Evolutionary conservation across 768 basidiomycete species (phyloP), one percentile per base, ranked within the genome.

Genomic region (Holtermanniella nyarrowii): DNA sequence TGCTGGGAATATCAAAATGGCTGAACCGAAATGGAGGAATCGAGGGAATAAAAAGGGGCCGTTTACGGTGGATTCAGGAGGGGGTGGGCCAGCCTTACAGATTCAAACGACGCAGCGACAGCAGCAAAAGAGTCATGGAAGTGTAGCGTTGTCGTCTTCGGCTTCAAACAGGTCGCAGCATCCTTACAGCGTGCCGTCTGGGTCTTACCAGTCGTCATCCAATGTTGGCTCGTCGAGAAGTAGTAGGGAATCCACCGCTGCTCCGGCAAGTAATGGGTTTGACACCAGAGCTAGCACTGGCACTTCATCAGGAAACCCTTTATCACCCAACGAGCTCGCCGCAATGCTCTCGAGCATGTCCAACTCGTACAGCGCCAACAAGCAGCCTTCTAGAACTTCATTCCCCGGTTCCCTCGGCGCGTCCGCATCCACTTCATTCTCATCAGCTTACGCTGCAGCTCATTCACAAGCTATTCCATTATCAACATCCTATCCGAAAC

Each of bases 51-150:
- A 69, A 56, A 69, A 69, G 54, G 67, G 67, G 1, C 63, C 62
- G 27, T 69, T 69, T 52, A 69, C 67, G 14, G 67, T 69, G 18
- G 67, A 69, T 57, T 62, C 60, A 23, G 67, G 67, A 40, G 63
- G 62, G 49, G 61, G 58, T 31, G 49, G 42, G 44, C 10, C 26
- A 37, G 26, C 26, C 24, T 25, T 16, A 31, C 16, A 20, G 21
- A 10, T 21, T 26, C 31, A 26, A 53, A 43, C 42, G 10, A 22
- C 46, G 23, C 25, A 44, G 16, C 43, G 18, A 43, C 52, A 46
- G 37, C 43, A 56, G 22, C 50, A 52, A 1, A 49, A 51, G 26
- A 49, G 51, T 22, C 55, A 57, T n/a, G n/a, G n/a, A n/a, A n/a
- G n/a, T n/a, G n/a, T n/a, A n/a, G n/a, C n/a, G n/a, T n/a, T n/a